Evolutionary conservation across 306 rosid species (phyloP), one percentile per base, ranked within the genome.

Genomic region (Mimosa pudica): DNA sequence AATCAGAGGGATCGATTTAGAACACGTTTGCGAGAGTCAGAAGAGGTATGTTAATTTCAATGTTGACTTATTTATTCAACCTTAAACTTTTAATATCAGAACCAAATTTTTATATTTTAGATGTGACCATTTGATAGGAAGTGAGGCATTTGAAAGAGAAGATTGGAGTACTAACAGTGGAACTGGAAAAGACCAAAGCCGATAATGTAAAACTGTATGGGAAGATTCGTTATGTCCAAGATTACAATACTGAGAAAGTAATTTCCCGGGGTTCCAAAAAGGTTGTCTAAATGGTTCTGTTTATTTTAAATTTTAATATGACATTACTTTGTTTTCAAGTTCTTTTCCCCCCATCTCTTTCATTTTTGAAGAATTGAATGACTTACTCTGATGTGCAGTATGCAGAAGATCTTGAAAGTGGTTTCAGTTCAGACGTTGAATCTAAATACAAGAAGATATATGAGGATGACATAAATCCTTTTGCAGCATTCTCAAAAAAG

Each of bases 401-500:
- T 67, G 96, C 88, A 68, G 99, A 92, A 85, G 98, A 95, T 88
- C 90, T 95, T 82, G 99, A 95, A 90, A 83, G 96, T 85, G 99
- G 99, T 72, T 91, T 92, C 70, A 4, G 88, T n/a, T 95, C 98
- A 33, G 99, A 95, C 65, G 97, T 95, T 84, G 99, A 95, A 89
- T 93, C 96, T 11, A 95, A 95, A 90, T 93, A 95, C 91, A 95
- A 93, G 84, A 95, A 95, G 85, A 95, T 95, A 81, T 95, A 95
- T 1, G 99, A 95, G 87, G 99, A 95, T 60, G 99, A 95, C 74
- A 95, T 93, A 82, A 95, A 93, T 89, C 99, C 98, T 75, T 93
- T 95, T 88, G 99, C 99, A 49, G 99, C 99, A 77, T 95, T 95
- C 95, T 93, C 99, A 0, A 95, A 87, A 87, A 95, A 93, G 97